Base-by-base conservation (phyloP, 129 eudicot species). In the carrot (Daucus carota) region DNA sequence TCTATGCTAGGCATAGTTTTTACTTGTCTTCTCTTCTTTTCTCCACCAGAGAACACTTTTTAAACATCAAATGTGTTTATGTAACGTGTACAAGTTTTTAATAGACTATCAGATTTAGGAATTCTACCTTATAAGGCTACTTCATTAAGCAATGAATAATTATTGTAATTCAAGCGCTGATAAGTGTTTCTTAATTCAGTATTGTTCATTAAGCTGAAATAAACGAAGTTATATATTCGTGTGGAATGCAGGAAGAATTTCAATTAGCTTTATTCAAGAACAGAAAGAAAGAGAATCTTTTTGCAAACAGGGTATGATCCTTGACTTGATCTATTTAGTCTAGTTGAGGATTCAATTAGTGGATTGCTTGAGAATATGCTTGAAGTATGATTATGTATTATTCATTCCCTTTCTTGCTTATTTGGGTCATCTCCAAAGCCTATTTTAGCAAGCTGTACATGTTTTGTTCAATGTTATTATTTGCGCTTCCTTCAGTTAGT, bases 211-310 rank as follows among this genome's bases (percentile, higher is more conserved):
- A 8, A 54, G 14, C 15, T 32, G 20, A 63, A 31, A 62, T 24
- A n/a, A n/a, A n/a, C n/a, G n/a, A n/a, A n/a, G n/a, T n/a, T n/a
- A n/a, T n/a, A n/a, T 76, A 66, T 60, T 76, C 41, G 22, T 52
- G 57, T 34, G 76, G 66, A 16, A 71, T 76, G 83, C 96, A 94
- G 99, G 99, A 94, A 84, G 99, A 94, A 79, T 90, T 94, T 73
- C 99, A 91, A 65, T 82, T 94, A 87, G 99, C 99, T 54, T 76
- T 94, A 77, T 94, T 94, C 83, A 94, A 91, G 90, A 94, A 94
- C 86, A 85, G 88, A 74, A 91, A 94, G 86, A 94, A 86, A 59
- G 99, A 94, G 81, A 94, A 88, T 77, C 88, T 94, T 31, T 94
- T 94, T 79, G 99, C 99, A 36, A 91, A 91, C 50, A 84, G 99